These are phyloP conservation scores for Globisporangium alternatum DNA, from an alignment of 352 stramenopile species.

Conservation along the genomic window DNA sequence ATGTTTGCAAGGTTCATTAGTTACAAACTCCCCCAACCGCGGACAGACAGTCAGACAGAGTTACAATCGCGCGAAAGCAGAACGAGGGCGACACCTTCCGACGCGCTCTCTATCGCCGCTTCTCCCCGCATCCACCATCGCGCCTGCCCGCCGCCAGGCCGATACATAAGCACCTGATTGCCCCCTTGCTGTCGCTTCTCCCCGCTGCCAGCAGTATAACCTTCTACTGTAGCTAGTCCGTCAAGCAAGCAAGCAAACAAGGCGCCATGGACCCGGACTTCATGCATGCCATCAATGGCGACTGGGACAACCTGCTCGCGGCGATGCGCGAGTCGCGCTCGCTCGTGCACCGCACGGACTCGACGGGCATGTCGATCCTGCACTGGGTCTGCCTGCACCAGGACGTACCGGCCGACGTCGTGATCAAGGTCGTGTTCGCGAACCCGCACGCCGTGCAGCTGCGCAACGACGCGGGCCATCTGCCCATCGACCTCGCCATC, in stretches of 20 bases:
- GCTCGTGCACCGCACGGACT: slow-evolving; percentile 57
- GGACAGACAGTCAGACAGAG: slow-evolving; percentile 3
- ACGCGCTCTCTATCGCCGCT: slow-evolving; percentile 1
- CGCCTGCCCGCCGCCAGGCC: neutral
- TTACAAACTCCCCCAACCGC: neutral
- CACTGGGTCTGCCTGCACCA: slow-evolving; percentile 84
- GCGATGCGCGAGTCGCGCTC: slow-evolving; percentile 60
- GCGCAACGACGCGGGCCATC: slow-evolving; percentile 69
- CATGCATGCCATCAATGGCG: slow-evolving; percentile 74
- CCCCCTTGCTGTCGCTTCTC: neutral
- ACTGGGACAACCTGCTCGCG: slow-evolving; percentile 70
- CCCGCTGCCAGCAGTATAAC: neutral
- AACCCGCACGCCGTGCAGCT: slow-evolving; percentile 71
- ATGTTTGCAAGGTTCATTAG: too few species aligned
- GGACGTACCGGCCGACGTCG: slow-evolving; percentile 62
- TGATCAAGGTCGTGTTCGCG: slow-evolving; percentile 78
- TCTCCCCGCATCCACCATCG: slow-evolving; percentile 2
- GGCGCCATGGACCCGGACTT: slow-evolving; percentile 67
- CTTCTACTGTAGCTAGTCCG: too few species aligned
- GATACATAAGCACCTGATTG: too few species aligned
- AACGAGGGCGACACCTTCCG: slow-evolving; percentile 5
- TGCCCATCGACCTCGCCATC: slow-evolving; percentile 70
- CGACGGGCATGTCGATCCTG: slow-evolving; percentile 72
- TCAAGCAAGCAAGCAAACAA: too few species aligned
- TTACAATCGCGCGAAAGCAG: slow-evolving; percentile 6